Conservation (phyloP, 805 yeast genomes). For the Metschnikowia matae region DNA sequence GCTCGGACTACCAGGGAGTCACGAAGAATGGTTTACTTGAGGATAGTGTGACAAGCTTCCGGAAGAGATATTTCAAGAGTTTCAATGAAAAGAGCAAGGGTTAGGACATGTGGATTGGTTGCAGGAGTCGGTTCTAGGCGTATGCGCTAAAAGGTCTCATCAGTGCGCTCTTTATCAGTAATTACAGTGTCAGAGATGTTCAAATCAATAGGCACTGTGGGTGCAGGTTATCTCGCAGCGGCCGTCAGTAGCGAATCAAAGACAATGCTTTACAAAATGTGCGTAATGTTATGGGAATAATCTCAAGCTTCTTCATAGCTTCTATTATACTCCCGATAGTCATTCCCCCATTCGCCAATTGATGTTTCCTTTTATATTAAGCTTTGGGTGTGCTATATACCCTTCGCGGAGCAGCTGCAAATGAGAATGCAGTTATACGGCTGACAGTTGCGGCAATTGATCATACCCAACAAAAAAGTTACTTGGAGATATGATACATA, state of each 20-base stretch:
- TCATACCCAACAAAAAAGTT: neutral
- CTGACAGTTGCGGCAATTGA: conserved; percentile 5
- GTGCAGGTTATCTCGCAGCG: neutral
- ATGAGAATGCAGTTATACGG: conserved; percentile 6
- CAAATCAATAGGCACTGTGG: neutral
- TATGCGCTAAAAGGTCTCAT: conserved; percentile 17
- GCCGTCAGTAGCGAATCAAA: neutral
- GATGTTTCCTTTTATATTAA: neutral
- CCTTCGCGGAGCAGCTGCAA: neutral
- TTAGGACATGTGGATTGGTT: neutral
- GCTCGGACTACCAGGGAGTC: conserved; percentile 45
- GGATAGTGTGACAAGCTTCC: conserved; percentile 50
- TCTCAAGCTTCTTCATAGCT: neutral
- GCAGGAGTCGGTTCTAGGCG: neutral
- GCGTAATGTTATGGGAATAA: neutral
- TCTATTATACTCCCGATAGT: neutral
- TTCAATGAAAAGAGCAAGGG: conserved; percentile 42
- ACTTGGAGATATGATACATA: neutral
- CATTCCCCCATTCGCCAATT: too few species aligned
- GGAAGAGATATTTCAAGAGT: conserved; percentile 73
- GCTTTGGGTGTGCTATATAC: neutral
- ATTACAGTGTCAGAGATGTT: neutral
- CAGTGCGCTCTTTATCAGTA: conserved; percentile 14
- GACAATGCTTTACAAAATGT: neutral
- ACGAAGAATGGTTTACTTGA: conserved; percentile 43